These are phyloP conservation scores for Globisporangium nagaii DNA, from an alignment of 352 stramenopile species.

Conservation along the genomic window DNA sequence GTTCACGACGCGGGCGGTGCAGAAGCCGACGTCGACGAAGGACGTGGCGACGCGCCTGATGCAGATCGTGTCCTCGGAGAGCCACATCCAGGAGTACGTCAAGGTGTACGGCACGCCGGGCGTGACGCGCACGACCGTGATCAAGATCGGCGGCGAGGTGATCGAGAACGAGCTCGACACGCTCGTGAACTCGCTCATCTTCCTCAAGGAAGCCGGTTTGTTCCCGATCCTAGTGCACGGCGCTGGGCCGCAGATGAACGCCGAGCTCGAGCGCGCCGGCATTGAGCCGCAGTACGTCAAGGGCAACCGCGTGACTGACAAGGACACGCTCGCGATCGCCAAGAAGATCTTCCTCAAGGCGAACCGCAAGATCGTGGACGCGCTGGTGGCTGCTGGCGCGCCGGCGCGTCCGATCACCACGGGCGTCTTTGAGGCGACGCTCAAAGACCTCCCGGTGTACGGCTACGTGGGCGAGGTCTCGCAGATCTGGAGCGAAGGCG, in stretches of 20 bases:
- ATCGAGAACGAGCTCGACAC: constrained; percentile 85
- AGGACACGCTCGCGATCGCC: constrained; percentile 81
- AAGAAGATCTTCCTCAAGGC: constrained; percentile 81
- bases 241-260: constrained; percentile 88
- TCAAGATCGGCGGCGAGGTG: constrained; percentile 88
- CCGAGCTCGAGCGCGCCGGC: constrained; percentile 66
- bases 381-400: constrained; percentile 60
- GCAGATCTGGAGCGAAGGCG: constrained; percentile 62
- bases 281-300: constrained; percentile 86
- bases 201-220: constrained; percentile 78
- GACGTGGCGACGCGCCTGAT: constrained; percentile 57
- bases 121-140: constrained; percentile 71
- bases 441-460: constrained; percentile 81
- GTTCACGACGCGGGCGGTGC: constrained; percentile 1
- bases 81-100: constrained; percentile 63
- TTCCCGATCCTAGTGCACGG: constrained; percentile 87
- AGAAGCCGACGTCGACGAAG: constrained; percentile 28
- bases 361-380: constrained; percentile 80
- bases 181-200: constrained; percentile 78
- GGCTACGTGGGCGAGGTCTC: constrained; percentile 83
- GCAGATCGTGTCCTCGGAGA: constrained; percentile 48
- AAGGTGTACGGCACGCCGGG: constrained; percentile 69
- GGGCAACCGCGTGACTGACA: constrained; percentile 85
- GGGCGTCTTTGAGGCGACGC: constrained; percentile 78
- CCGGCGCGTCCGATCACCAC: constrained; percentile 73